These are phyloP conservation scores for Sordariomycetes sp. DNA, from an alignment of 2,329 filamentous ascomycete genomes.

Conservation along the genomic window DNA sequence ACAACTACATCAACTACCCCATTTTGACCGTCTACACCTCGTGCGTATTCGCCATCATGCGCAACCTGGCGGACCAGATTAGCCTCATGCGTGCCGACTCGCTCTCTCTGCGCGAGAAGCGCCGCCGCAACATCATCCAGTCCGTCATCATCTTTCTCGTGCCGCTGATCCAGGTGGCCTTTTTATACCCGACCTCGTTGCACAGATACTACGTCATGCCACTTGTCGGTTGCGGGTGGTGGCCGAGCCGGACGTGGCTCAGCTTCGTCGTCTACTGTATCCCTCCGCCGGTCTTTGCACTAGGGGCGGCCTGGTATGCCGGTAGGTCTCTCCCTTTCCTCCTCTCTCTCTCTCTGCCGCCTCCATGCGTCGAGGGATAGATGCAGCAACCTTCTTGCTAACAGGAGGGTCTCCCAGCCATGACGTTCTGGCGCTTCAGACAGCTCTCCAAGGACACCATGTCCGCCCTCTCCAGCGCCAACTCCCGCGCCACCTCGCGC, in stretches of 20 bases:
- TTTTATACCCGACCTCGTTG: slow-evolving; percentile 34
- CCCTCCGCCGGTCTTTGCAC: slow-evolving; percentile 30
- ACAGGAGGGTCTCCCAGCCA: slow-evolving; percentile 18
- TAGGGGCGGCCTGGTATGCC: slow-evolving; percentile 34
- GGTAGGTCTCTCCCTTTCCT: slow-evolving; percentile 20
- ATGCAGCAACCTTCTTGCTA: not conserved
- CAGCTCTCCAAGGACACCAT: slow-evolving; percentile 29
- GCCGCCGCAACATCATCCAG: slow-evolving; percentile 31
- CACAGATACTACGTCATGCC: slow-evolving; percentile 39
- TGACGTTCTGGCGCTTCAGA: slow-evolving; percentile 36
- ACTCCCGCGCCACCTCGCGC: slow-evolving; percentile 27
- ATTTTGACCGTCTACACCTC: slow-evolving; percentile 38
- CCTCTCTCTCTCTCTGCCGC: not conserved
- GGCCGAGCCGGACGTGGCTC: slow-evolving; percentile 33
- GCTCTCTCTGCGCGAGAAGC: slow-evolving; percentile 27
- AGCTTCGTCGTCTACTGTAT: slow-evolving; percentile 36
- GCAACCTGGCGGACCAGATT: slow-evolving; percentile 39
- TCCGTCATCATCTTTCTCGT: slow-evolving; percentile 43
- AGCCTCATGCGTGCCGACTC: slow-evolving; percentile 28
- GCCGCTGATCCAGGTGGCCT: slow-evolving; percentile 35
- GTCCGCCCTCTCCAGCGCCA: slow-evolving; percentile 23
- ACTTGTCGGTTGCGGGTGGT: slow-evolving; percentile 36
- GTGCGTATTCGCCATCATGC: slow-evolving; percentile 44
- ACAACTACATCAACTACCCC: slow-evolving; percentile 30
- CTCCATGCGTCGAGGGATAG: not conserved